Evolutionary conservation across 2,329 filamentous ascomycete species (phyloP), one percentile per base, ranked within the genome.

Genomic region (Botrytis fabae): DNA sequence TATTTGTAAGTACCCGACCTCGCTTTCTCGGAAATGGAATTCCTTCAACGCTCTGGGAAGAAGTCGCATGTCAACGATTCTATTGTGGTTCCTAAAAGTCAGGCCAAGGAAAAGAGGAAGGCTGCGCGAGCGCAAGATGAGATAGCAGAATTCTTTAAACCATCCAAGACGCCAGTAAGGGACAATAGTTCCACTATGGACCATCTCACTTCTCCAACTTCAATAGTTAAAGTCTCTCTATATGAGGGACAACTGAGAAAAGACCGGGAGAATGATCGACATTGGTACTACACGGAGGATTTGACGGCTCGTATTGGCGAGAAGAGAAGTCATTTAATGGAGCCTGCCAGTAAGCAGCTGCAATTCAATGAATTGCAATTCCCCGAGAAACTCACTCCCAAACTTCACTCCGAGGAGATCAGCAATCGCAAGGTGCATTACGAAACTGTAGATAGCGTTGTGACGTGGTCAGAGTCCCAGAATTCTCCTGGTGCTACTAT

Each of bases 11-110:
- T 88, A 42, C 80, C 84, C 7, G 86, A 89, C 74, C 82, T 89
- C 28, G 81, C 82, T 1, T 89, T 88, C 75, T 86, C 86, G 40
- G 82, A 86, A 69, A 86, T 88, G 83, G 78, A 82, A 14, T 85
- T 87, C 74, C 80, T 85, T 35, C 81, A 79, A 5, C 28, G 32
- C 70, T 75, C 75, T 35, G 75, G 75, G 28, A 70, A 71, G 25
- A 60, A 42, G 54, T 73, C 40, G 72, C 75, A 48, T 44, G 75
- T 62, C 76, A 77, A 63, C 77, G 76, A 80, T 76, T 74, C 80
- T 69, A 79, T 79, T 57, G 80, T 64, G 48, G 25, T 35, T 12
- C 74, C 76, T 18, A 80, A 76, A 54, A 76, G 73, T 46, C 76
- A 76, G n/a, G 75, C 76, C 48, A 80, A 78, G 25, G 77, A 79